These are phyloP conservation scores for Artemisia annua DNA, from an alignment of 129 eudicot genomes.

Conservation along the genomic window DNA sequence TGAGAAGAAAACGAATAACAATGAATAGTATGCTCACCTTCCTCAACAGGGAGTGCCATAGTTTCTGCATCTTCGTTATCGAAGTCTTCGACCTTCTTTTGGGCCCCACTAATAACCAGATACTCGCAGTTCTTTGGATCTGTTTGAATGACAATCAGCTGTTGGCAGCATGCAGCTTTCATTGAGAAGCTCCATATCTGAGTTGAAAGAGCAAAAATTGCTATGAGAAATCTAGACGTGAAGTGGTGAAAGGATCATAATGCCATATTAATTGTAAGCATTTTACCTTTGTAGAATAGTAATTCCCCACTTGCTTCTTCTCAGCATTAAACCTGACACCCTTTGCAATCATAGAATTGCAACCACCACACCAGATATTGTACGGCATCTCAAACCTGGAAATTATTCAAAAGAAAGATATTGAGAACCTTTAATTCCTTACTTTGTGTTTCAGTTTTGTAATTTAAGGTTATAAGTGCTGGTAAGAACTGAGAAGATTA, in stretches of 20 bases:
- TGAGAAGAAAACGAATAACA: no score
- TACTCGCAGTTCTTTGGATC: slow-evolving; percentile 84
- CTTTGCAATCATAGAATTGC: slow-evolving; percentile 92
- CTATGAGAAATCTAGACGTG: no score
- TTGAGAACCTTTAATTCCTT: not conserved
- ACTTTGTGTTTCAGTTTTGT: not conserved
- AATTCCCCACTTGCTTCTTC: slow-evolving; percentile 24
- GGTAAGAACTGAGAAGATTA: slow-evolving; percentile 21
- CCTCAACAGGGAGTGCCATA: slow-evolving; percentile 66
- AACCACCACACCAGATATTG: slow-evolving; percentile 96
- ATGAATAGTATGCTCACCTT: slow-evolving; percentile 39
- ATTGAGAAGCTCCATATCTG: slow-evolving; percentile 97
- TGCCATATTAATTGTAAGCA: no score
- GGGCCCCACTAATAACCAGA: slow-evolving; percentile 83
- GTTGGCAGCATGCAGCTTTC: slow-evolving; percentile 89
- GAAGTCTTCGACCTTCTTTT: slow-evolving; percentile 69
- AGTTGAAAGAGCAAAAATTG: slow-evolving; percentile 12
- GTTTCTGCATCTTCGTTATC: slow-evolving; percentile 87
- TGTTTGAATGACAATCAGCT: slow-evolving; percentile 82
- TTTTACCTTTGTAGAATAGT: no score
- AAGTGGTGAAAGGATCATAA: no score
- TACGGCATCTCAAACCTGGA: slow-evolving; percentile 91
- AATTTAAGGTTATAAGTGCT: slow-evolving; percentile 1
- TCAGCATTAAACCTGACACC: slow-evolving; percentile 96
- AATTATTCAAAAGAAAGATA: slow-evolving; percentile 4